A percentile compares a stretch with the other conserved stretches of the same genome.
These are phyloP conservation scores for Dendrocalamus sinicus DNA, from an alignment of 176 grass and related monocot genomes.

Conservation along the genomic window DNA sequence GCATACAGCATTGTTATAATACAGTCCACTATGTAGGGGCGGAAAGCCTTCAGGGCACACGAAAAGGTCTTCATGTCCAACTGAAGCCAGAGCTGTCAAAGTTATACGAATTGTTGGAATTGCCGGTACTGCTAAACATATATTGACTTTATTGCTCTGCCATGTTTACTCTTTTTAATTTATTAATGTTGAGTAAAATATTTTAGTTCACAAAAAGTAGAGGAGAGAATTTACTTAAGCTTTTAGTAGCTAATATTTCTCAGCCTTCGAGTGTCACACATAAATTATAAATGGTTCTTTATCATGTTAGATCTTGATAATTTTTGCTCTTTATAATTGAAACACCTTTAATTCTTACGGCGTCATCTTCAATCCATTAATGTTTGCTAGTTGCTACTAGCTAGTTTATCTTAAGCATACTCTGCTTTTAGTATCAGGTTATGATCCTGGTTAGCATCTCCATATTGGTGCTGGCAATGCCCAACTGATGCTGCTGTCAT, in stretches of 20 bases:
- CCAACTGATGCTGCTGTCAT: conserved; percentile 4
- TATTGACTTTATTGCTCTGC: conserved; percentile 32
- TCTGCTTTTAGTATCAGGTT: conserved; percentile 16
- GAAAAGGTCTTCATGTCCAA: conserved; percentile 66
- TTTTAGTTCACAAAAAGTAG: background rate
- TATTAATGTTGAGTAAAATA: conserved; percentile 30
- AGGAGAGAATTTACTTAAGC: conserved; percentile 19
- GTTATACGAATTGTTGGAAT: conserved; percentile 65
- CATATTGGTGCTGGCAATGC: background rate
- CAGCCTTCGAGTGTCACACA: background rate
- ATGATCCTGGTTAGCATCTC: conserved; percentile 15
- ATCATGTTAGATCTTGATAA: conserved; percentile 23
- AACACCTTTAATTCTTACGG: background rate
- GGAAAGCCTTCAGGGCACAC: conserved; percentile 61
- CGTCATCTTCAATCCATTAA: conserved; percentile 29
- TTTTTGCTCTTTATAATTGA: background rate
- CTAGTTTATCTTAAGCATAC: conserved; percentile 24
- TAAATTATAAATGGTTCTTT: background rate
- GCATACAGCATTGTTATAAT: conserved; percentile 36
- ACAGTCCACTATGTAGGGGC: conserved; percentile 48
- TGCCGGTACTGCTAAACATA: conserved; percentile 65
- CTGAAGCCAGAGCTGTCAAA: conserved; percentile 70
- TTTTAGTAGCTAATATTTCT: conserved; percentile 31
- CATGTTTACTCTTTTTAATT: conserved; percentile 8
- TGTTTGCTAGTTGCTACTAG: conserved; percentile 25